Evolutionary conservation across 2,329 filamentous ascomycete species (phyloP), one percentile per base, ranked within the genome.

Genomic region (Phialophora verrucosa): DNA sequence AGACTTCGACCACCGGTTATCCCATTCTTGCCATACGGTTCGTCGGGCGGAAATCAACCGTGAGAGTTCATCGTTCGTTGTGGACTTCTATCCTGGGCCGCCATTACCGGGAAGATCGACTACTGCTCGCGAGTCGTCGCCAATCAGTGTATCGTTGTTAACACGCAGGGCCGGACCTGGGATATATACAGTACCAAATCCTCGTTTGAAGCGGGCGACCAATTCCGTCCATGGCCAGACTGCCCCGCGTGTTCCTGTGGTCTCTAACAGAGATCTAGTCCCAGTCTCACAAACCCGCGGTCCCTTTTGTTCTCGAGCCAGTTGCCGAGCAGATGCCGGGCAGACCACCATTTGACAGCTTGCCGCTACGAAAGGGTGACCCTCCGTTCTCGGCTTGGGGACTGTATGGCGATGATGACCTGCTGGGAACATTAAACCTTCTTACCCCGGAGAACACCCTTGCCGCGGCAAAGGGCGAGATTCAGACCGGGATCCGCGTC

Each of bases 341-440:
- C 25, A 51, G 58, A 38, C 62, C 55, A 20, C 27, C 62, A 23
- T 67, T 67, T 47, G 20, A 32, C 14, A 74, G 78, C 1, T 79
- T 86, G 0, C 83, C 83, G 0, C 77, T 86, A 1, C 78, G 80
- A 62, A 79, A 80, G 50, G 84, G 84, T 6, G 57, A 62, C 29
- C 58, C 63, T 55, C 63, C 44, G 12, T 44, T 32, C 14, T 86
- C 85, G 59, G 82, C 84, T 6, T 87, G 84, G 84, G 83, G 83
- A 0, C 78, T 85, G 3, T 86, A 83, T 63, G 84, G 83, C 2
- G 71, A 77, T 3, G 64, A 77, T 2, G 84, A 86, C 63, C 75
- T 85, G 66, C 76, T 84, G 12, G 84, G 84, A 25, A 83, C 81
- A 70, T 76, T 87, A 1, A 86, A 86, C 71, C 76, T 84, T 7